Base-by-base conservation (phyloP, 139 green algal species). In the Diplosphaera chodatii region DNA sequence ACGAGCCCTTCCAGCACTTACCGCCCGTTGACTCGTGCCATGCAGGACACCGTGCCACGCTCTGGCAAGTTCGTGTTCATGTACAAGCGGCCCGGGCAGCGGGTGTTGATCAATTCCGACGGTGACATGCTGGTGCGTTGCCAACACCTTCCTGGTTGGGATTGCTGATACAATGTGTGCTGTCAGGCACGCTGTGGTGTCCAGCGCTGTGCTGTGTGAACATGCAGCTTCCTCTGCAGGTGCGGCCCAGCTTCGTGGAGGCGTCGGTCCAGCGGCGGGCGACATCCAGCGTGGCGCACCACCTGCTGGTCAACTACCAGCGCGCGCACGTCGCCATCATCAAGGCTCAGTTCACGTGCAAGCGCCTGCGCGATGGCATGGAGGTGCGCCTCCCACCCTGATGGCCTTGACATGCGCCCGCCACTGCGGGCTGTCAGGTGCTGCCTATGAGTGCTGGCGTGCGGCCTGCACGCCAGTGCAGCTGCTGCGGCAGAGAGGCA, bases 241-340 rank as follows among this genome's bases (percentile, higher is more conserved):
- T 78, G 62, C 71, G 82, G 33, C 82, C 82, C 3, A 68, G 63
- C 31, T 83, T 78, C 63, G 56, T 80, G 30, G 82, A 87, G 71
- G 41, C 67, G 34, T 63, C 37, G 32, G 20, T 78, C 28, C 67
- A 70, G 37, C 69, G 48, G 48, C 48, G 48, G 3, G 48, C 48
- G 16, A 59, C 48, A 10, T n/a, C 13, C 48, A 59, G 48, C 18
- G 13, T 18, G 16, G 48, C 18, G 18, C 48, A 59, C 48, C 48
- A 59, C 48, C 48, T 59, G 48, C 48, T 59, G 48, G 48, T 65
- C 59, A 65, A 32, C 59, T 65, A 65, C 27, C 59, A 32, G 6
- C 59, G 59, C 59, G n/a, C 59, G 3, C 59, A 33, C 27, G 18
- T 65, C 27, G 59, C 59, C 59, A 32, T 65, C 59, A 65, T 65